phyloP scores from a whole-genome alignment of 2,329 filamentous ascomycete genomes.

The Diaporthe citri region DNA sequence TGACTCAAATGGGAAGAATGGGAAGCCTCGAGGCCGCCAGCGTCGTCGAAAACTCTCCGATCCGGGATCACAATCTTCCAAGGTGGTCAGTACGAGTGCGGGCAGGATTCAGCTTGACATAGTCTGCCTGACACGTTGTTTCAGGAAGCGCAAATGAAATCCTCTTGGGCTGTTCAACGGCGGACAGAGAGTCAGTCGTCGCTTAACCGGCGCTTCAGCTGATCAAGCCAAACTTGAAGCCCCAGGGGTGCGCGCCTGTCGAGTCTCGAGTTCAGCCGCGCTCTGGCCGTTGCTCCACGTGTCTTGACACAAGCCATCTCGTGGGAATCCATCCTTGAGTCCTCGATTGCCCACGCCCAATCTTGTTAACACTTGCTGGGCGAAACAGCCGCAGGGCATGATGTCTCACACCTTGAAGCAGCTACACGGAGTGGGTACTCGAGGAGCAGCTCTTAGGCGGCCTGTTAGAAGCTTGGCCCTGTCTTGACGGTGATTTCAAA shows the following conservation, averaged over 20 bases:
- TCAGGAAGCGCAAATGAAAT: background rate
- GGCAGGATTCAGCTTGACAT: background rate
- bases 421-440: background rate
- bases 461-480: background rate
- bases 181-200: conserved; percentile 13
- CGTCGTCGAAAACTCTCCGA: conserved; percentile 20
- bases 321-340: background rate
- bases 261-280: background rate
- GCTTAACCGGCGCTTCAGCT: background rate
- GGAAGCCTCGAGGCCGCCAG: background rate
- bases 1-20: conserved; percentile 18
- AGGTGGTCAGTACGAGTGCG: background rate
- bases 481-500: no score
- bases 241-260: conserved; percentile 6
- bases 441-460: background rate
- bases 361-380: background rate
- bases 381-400: background rate
- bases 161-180: background rate
- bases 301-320: background rate
- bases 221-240: background rate
- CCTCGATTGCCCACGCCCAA: background rate
- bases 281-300: conserved; percentile 16
- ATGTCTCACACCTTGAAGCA: background rate
- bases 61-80: background rate
- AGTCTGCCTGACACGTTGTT: conserved; percentile 7